These are phyloP conservation scores for Boehmeria nivea DNA, from an alignment of 306 rosid species.

Conservation along the genomic window DNA sequence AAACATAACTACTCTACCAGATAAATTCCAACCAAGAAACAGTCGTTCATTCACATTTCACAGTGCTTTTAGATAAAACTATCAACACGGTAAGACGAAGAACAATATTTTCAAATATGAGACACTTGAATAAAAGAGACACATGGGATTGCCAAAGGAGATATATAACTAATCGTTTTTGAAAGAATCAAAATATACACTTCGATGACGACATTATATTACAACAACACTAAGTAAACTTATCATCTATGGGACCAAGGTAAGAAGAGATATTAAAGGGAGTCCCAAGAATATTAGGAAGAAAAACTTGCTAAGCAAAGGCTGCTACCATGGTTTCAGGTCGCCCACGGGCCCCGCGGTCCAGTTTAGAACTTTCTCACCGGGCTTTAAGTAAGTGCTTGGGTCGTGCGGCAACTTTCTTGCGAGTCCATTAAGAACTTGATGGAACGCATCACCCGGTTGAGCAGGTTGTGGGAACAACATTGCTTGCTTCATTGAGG, in stretches of 20 bases:
- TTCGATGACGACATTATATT: constrained; percentile 25
- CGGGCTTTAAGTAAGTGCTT: constrained; percentile 51
- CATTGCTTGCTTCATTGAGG: constrained; percentile 99
- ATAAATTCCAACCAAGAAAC: too few species aligned
- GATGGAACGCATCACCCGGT: constrained; percentile 91
- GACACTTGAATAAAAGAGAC: not conserved
- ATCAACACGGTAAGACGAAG: not conserved
- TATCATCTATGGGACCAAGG: constrained; percentile 11
- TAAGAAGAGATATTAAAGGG: constrained; percentile 1
- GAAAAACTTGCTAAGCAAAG: constrained; percentile 6
- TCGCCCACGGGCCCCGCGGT: constrained; percentile 92
- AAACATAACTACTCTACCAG: too few species aligned
- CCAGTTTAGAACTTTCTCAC: constrained; percentile 79
- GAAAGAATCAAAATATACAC: constrained; percentile 32
- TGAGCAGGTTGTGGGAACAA: constrained; percentile 92
- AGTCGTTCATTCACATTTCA: too few species aligned
- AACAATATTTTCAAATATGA: not conserved
- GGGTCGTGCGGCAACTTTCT: constrained; percentile 76
- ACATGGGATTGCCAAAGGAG: not conserved
- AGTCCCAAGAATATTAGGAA: constrained; percentile 21
- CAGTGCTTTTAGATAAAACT: not conserved
- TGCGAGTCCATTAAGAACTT: constrained; percentile 89
- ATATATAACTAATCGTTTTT: not conserved
- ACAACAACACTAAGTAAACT: constrained; percentile 32
- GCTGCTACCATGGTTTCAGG: constrained; percentile 72